A percentile compares a stretch with the other conserved stretches of the same genome.
Conservation (phyloP, 1,284 basidiomycete species). For the Ganoderma multipileum region DNA sequence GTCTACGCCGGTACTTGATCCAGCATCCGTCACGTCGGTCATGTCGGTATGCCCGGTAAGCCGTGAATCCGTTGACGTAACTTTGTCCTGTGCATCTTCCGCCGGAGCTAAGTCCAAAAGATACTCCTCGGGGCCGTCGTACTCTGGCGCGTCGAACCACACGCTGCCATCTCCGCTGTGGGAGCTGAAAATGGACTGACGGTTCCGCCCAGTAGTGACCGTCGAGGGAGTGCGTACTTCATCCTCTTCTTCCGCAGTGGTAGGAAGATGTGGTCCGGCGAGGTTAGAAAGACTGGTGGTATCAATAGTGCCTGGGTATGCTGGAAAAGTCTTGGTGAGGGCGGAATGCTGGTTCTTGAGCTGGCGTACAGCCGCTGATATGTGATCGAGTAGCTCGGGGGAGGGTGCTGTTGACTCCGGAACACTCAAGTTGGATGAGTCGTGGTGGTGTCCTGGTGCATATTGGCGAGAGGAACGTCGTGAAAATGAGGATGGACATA, state of each 20-base stretch:
- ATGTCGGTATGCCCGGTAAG: slow-evolving; percentile 42
- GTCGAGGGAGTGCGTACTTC: slow-evolving; percentile 40
- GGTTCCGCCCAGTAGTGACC: slow-evolving; percentile 48
- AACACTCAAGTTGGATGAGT: slow-evolving; percentile 22
- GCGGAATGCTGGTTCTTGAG: slow-evolving; percentile 66
- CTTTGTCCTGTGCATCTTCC: slow-evolving; percentile 50
- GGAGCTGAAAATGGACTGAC: slow-evolving; percentile 60
- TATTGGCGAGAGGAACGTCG: background rate
- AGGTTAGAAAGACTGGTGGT: slow-evolving; percentile 37
- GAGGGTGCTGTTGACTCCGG: slow-evolving; percentile 18
- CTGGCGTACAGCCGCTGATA: slow-evolving; percentile 53
- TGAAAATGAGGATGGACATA: slow-evolving; percentile 23
- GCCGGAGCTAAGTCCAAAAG: slow-evolving; percentile 57
- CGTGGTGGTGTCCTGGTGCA: slow-evolving; percentile 30
- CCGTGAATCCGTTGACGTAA: slow-evolving; percentile 43
- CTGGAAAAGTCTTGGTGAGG: slow-evolving; percentile 54
- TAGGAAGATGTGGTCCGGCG: slow-evolving; percentile 51
- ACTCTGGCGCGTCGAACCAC: slow-evolving; percentile 77
- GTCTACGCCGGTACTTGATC: slow-evolving; percentile 29
- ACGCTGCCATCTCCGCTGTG: slow-evolving; percentile 62
- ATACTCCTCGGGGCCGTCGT: slow-evolving; percentile 72
- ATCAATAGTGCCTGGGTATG: slow-evolving; percentile 46
- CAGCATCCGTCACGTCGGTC: slow-evolving; percentile 27
- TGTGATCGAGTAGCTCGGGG: slow-evolving; percentile 43
- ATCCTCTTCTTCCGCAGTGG: slow-evolving; percentile 58